Base-by-base conservation (phyloP, 345 rosid genomes). In the Hibiscus syriacus region DNA sequence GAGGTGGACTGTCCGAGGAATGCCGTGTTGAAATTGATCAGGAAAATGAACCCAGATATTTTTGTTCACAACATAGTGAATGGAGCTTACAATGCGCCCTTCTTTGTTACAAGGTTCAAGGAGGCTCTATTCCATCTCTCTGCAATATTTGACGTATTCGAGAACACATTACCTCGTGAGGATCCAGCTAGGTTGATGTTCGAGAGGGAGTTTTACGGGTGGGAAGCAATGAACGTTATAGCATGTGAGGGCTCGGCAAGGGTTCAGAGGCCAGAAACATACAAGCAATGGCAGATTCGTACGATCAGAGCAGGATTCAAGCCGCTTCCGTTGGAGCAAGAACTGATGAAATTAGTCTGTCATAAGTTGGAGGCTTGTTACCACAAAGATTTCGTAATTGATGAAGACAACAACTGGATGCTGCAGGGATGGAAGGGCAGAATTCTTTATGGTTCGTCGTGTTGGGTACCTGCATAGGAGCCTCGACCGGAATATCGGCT, bases 371-470 rank as follows among this genome's bases (percentile, higher is more conserved):
- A 74, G 75, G 27, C 27, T 16, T 75, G 80, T 64, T 90, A 90
- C 77, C 89, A 89, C 77, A 82, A 82, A 67, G 92, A 90, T 72
- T 93, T 85, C 66, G 82, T 80, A 22, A 62, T 90, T 22, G 90
- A 87, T 68, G 80, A 76, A 71, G 92, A 87, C 70, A 55, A 74
- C 46, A 55, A 82, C 54, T 88, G 97, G 96, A 80, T 92, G 83
- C 73, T 90, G 68, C 89, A 80, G 74, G 90, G 97, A 45, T 89
- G 98, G 98, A 93, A 87, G 81, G 98, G 98, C 49, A 78, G 97
- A 29, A 92, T 85, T 48, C 48, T 84, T 2, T 71, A 29, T 67
- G 90, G 86, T 70, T 75, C 87, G 12, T 75, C 88, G 13, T 81
- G 87, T 75, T 93, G 97, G 97, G 72, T 84, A 39, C 82, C 92